Evolutionary conservation across 83 land plant genomes (phyloP).

Genomic region (Picea abies): DNA sequence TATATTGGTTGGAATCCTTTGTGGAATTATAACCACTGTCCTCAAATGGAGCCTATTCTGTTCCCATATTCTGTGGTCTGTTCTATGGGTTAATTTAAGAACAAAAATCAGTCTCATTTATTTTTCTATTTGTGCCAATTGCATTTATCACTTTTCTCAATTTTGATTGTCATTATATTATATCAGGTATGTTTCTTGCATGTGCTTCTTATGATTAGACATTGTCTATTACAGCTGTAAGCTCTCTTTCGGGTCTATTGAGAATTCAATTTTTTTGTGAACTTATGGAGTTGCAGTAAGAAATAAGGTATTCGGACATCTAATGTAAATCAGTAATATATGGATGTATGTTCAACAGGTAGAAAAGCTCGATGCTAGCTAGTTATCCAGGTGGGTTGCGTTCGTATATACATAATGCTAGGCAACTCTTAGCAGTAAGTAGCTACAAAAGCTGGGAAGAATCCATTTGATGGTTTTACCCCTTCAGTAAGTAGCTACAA

Average conservation of each 20-base stretch:
- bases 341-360: constrained; percentile 28
- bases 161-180: not conserved
- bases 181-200: not conserved
- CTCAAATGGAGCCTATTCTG: constrained; percentile 7
- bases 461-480: constrained; percentile 93
- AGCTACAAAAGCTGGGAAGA: constrained; percentile 90
- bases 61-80: constrained; percentile 43
- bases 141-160: not conserved
- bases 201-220: not conserved
- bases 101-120: not conserved
- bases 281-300: not conserved
- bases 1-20: too few relatives aligned
- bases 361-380: constrained; percentile 66
- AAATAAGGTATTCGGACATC: not conserved
- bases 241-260: not conserved
- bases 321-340: not conserved
- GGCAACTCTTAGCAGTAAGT: constrained; percentile 78
- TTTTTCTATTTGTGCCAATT: not conserved
- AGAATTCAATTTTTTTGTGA: not conserved
- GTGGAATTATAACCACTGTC: too few relatives aligned
- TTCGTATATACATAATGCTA: constrained; percentile 83
- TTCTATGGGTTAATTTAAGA: not conserved
- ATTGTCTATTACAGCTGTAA: not conserved
- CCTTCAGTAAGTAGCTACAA: constrained; percentile 71
- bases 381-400: constrained; percentile 91